These are phyloP conservation scores for Panaeolus cyanescens DNA, from an alignment of 768 basidiomycete genomes.

Conservation along the genomic window DNA sequence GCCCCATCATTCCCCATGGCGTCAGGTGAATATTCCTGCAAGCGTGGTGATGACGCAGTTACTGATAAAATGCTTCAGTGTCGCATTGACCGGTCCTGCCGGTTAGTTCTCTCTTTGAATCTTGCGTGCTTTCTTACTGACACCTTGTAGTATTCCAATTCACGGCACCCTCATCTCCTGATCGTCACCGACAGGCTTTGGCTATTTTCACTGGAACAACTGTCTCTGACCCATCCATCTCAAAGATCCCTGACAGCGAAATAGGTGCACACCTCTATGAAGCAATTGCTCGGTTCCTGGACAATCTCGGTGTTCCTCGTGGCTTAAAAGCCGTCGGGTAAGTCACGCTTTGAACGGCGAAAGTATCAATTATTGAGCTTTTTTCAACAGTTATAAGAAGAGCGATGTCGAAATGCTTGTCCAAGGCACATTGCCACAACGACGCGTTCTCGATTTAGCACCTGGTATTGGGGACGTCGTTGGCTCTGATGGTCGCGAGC, in stretches of 20 bases:
- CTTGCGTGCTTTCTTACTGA: neutral
- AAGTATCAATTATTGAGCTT: neutral
- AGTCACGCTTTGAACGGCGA: conserved; percentile 11
- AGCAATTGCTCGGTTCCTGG: conserved; percentile 86
- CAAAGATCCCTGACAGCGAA: conserved; percentile 75
- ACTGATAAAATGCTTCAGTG: conserved; percentile 37
- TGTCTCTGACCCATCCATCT: conserved; percentile 67
- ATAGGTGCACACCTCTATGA: conserved; percentile 81
- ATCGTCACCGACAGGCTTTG: conserved; percentile 86
- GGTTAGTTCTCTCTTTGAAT: conserved; percentile 37
- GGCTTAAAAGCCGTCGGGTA: conserved; percentile 81
- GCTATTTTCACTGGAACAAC: conserved; percentile 77
- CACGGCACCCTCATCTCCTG: conserved; percentile 91
- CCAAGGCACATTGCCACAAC: conserved; percentile 89
- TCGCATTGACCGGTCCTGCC: conserved; percentile 89
- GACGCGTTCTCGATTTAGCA: conserved; percentile 90
- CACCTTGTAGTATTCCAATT: conserved; percentile 78
- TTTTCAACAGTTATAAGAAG: conserved; percentile 51
- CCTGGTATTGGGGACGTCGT: conserved; percentile 85
- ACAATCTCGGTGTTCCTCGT: conserved; percentile 81
- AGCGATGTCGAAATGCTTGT: conserved; percentile 76
- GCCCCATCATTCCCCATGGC: conserved; percentile 94
- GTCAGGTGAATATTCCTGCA: conserved; percentile 51
- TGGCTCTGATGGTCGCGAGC: conserved; percentile 81
- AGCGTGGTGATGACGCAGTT: neutral